Percentiles rank a stretch among this genome's conserved stretches.
Conservation (phyloP, 2,329 filamentous ascomycete species). For the Graphiopsis chlorocephala region DNA sequence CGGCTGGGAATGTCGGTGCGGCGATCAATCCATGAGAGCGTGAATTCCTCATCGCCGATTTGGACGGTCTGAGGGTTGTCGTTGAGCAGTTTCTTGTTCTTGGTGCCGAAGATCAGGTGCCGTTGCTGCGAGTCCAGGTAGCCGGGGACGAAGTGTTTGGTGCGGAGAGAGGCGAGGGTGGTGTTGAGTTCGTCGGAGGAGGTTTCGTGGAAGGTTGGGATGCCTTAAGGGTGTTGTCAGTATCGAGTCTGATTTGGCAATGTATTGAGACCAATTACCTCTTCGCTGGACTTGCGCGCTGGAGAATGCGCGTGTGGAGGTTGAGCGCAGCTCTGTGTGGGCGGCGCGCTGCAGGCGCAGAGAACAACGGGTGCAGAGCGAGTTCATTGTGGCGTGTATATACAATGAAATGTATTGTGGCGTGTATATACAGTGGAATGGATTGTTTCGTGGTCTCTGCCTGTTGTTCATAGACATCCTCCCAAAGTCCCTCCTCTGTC, state of each 20-base stretch:
- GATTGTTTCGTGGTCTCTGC: not conserved
- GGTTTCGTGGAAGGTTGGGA: conserved; percentile 43
- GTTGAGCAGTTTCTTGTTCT: conserved; percentile 41
- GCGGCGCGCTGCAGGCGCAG: conserved; percentile 31
- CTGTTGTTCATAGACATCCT: not conserved
- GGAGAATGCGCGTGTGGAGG: conserved; percentile 28
- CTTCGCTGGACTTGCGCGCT: conserved; percentile 19
- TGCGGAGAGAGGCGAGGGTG: conserved; percentile 41
- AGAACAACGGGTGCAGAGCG: conserved; percentile 33
- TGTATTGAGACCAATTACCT: not conserved
- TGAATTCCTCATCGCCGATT: conserved; percentile 41
- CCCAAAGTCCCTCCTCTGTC: conserved; percentile 5
- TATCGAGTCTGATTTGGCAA: not conserved
- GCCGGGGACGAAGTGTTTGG: conserved; percentile 44
- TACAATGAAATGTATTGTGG: not conserved
- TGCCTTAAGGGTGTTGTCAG: conserved; percentile 21
- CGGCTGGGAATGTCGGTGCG: conserved; percentile 31
- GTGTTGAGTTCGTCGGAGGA: conserved; percentile 41
- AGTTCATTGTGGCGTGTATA: conserved; percentile 23
- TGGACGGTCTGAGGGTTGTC: conserved; percentile 43
- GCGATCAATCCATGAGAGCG: conserved; percentile 34
- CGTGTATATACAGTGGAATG: not conserved
- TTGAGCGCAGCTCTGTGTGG: conserved; percentile 17
- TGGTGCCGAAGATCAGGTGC: conserved; percentile 42
- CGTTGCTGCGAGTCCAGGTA: conserved; percentile 43